Evolutionary conservation across 768 basidiomycete species (phyloP).

Genomic region (Tricholoma furcatifolium): DNA sequence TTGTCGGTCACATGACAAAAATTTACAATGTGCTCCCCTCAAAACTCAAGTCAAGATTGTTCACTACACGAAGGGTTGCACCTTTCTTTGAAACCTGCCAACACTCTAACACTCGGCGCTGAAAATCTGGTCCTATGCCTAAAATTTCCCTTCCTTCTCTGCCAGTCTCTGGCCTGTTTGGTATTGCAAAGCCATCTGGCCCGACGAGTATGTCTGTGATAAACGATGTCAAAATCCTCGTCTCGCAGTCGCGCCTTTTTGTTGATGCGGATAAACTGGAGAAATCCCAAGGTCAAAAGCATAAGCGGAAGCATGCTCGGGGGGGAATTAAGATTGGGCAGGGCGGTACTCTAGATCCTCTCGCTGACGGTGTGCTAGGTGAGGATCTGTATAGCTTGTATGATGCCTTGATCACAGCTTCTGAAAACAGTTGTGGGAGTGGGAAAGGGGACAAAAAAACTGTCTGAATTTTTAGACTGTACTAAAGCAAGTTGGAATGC

Average conservation of each 20-base stretch:
- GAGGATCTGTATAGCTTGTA: conserved; percentile 13
- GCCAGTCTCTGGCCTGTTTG: conserved; percentile 83
- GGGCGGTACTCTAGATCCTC: conserved; percentile 93
- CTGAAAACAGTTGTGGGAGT: conserved; percentile 74
- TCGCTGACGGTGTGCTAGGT: conserved; percentile 96
- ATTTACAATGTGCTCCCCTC: too few species aligned
- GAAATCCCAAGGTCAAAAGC: conserved; percentile 48
- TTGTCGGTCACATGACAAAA: too few species aligned
- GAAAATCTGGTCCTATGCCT: conserved; percentile 49
- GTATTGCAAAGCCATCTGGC: conserved; percentile 87
- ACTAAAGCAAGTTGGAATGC: conserved; percentile 59
- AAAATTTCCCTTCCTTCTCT: conserved; percentile 51
- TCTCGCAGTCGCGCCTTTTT: conserved; percentile 78
- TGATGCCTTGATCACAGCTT: not conserved
- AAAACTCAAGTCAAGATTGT: too few species aligned
- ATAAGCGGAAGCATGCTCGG: conserved; percentile 40
- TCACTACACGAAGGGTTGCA: too few species aligned
- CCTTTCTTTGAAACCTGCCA: too few species aligned
- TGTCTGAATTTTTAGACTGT: conserved; percentile 82
- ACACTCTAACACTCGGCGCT: too few species aligned
- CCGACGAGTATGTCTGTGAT: conserved; percentile 90
- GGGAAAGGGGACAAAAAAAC: conserved; percentile 85
- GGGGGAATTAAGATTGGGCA: conserved; percentile 81
- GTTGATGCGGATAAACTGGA: conserved; percentile 58
- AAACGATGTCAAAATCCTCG: conserved; percentile 80